These are phyloP conservation scores for Fusarium sp. DNA, from an alignment of 2,329 filamentous ascomycete species.

Conservation along the genomic window DNA sequence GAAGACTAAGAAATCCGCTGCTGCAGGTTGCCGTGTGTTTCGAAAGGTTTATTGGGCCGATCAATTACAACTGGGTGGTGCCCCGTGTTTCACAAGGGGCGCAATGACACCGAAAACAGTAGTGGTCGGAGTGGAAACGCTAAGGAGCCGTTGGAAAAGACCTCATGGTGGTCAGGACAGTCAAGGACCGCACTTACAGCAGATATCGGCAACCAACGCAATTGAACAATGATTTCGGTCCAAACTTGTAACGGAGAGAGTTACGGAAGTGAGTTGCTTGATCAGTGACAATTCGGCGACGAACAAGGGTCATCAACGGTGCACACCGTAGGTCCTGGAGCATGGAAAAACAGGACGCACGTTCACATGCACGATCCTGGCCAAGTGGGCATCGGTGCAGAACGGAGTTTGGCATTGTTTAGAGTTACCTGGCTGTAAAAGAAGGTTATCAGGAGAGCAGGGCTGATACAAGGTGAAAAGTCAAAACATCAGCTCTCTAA, in stretches of 20 bases:
- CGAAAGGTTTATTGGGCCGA: conserved; percentile 36
- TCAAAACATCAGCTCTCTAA: conserved; percentile 1
- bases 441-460: conserved; percentile 22
- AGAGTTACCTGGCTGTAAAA: conserved; percentile 15
- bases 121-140: conserved; percentile 33
- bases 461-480: conserved; percentile 30
- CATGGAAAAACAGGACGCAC: conserved; percentile 12
- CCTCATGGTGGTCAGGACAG: conserved; percentile 29
- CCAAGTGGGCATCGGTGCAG: background rate
- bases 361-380: conserved; percentile 12
- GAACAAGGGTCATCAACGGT: conserved; percentile 31
- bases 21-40: conserved; percentile 45
- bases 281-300: conserved; percentile 15
- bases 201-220: conserved; percentile 36
- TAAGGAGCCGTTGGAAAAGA: conserved; percentile 24
- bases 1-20: conserved; percentile 27
- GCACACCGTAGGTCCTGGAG: background rate
- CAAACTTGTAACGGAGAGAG: conserved; percentile 43
- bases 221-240: conserved; percentile 35
- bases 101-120: conserved; percentile 35
- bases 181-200: conserved; percentile 19
- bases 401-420: conserved; percentile 6
- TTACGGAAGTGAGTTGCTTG: conserved; percentile 32
- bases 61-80: conserved; percentile 37
- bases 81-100: conserved; percentile 43